These are phyloP conservation scores for Hymenoscyphus fructigenus DNA, from an alignment of 2,329 filamentous ascomycete species.

Conservation along the genomic window DNA sequence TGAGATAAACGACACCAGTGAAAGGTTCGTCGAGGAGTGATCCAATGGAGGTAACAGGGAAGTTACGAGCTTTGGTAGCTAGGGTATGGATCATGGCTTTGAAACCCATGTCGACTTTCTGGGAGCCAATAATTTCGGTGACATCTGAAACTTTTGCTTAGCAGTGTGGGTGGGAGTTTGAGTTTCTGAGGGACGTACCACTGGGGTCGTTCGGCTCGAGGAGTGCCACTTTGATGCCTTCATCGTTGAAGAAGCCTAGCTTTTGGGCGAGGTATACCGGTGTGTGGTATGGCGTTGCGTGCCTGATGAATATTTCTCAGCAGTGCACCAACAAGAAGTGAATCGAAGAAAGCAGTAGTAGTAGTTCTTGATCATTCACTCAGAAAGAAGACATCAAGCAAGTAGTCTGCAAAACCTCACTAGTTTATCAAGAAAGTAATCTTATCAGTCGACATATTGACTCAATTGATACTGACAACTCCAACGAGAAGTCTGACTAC, in stretches of 20 bases:
- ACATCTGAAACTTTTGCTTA: conserved; percentile 53
- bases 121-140: conserved; percentile 75
- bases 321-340: no score
- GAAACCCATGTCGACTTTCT: conserved; percentile 76
- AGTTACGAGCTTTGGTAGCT: conserved; percentile 72
- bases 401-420: no score
- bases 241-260: conserved; percentile 72
- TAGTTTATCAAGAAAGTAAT: conserved; percentile 67
- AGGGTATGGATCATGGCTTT: conserved; percentile 85
- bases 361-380: no score
- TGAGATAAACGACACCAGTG: conserved; percentile 76
- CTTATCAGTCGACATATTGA: conserved; percentile 74
- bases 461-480: conserved; percentile 1
- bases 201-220: conserved; percentile 78
- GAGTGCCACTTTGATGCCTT: conserved; percentile 74
- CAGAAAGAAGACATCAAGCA: no score
- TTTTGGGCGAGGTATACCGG: conserved; percentile 75
- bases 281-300: conserved; percentile 45
- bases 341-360: no score
- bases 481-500: conserved; percentile 32
- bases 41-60: conserved; percentile 70
- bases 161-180: no score
- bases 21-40: conserved; percentile 78
- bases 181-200: conserved; percentile 42
- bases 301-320: no score